Percentiles rank a stretch among this genome's conserved stretches.
Conservation (phyloP, 352 stramenopile species). For the Ophiocytium majus region DNA sequence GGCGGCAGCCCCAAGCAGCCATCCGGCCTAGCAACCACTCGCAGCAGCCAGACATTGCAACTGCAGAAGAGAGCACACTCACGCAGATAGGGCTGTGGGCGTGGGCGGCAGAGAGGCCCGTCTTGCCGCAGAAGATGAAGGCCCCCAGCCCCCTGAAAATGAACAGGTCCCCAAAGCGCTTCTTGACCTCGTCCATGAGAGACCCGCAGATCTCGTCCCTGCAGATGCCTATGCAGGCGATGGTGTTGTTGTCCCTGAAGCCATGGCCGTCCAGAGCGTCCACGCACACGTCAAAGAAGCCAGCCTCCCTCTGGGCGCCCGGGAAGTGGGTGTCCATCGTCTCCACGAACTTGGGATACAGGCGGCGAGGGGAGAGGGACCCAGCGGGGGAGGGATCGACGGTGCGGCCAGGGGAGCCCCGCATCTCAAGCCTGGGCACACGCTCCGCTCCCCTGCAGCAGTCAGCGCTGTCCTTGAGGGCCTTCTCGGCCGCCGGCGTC, state of each 20-base stretch:
- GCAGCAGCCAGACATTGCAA: no score
- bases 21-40: no score
- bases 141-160: conserved; percentile 25
- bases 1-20: no score
- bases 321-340: neutral
- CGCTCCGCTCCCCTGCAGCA: no score
- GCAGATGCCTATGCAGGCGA: conserved; percentile 31
- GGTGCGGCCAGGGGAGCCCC: no score
- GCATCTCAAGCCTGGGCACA: no score
- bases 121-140: conserved; percentile 38
- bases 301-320: neutral
- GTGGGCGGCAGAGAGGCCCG: conserved; percentile 28
- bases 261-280: neutral
- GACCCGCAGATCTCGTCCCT: conserved; percentile 32
- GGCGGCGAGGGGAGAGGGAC: neutral
- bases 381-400: neutral
- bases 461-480: no score
- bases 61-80: no score
- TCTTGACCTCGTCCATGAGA: conserved; percentile 24
- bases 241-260: conserved; percentile 35
- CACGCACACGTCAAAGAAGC: neutral
- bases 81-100: conserved; percentile 29
- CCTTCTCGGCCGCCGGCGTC: no score
- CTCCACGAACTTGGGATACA: neutral
- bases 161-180: conserved; percentile 25